Evolutionary conservation across 129 eudicot species (phyloP).

Genomic region (Artemisia annua): DNA sequence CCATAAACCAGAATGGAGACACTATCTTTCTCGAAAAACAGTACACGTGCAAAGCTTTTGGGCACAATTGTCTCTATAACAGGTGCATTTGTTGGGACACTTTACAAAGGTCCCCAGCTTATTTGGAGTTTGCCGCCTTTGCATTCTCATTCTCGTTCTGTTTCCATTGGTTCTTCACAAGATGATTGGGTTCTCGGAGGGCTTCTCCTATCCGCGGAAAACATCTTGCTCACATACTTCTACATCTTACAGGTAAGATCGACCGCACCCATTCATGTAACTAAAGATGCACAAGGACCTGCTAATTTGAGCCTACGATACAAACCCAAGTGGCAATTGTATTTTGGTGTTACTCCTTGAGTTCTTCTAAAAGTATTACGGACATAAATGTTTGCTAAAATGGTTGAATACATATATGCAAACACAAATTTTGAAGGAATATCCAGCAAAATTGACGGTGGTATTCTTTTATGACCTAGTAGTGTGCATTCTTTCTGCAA

Average conservation of each 20-base stretch:
- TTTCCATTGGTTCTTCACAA: constrained; percentile 28
- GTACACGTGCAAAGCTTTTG: constrained; percentile 63
- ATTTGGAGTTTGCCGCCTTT: constrained; percentile 26
- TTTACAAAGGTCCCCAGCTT: constrained; percentile 72
- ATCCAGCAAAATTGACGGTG: constrained; percentile 76
- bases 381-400: not conserved
- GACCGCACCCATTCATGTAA: not conserved
- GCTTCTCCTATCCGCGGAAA: constrained; percentile 58
- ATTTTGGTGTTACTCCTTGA: not conserved
- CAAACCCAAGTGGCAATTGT: not conserved
- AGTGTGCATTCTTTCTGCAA: constrained; percentile 65
- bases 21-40: constrained; percentile 49
- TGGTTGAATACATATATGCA: constrained; percentile 13
- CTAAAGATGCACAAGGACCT: not conserved
- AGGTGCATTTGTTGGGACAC: constrained; percentile 81
- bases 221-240: constrained; percentile 78
- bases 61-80: constrained; percentile 77
- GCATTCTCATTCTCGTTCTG: constrained; percentile 11
- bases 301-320: not conserved
- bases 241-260: constrained; percentile 66
- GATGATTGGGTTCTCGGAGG: constrained; percentile 76
- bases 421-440: constrained; percentile 87
- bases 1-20: constrained; percentile 72
- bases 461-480: constrained; percentile 78
- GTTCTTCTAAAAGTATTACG: not conserved